These are phyloP conservation scores for Galeopsis tetrahit DNA, from an alignment of 257 asterid genomes.

Conservation along the genomic window DNA sequence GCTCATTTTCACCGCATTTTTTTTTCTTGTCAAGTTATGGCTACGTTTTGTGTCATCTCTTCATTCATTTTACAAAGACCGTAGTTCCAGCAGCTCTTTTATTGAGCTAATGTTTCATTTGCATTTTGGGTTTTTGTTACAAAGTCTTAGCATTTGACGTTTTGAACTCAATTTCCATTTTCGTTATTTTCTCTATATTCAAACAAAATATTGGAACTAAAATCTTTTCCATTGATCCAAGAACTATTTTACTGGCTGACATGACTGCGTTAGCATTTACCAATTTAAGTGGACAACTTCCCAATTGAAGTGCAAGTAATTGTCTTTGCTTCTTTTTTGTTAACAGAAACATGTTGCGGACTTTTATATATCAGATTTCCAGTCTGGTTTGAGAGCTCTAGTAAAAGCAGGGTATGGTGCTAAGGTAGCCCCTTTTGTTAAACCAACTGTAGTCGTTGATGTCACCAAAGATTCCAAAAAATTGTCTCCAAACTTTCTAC, in stretches of 20 bases:
- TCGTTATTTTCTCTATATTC: not conserved
- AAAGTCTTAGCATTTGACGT: not conserved
- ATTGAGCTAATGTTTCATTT: not conserved
- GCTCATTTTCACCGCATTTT: not conserved
- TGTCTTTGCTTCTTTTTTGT: slow-evolving; percentile 29
- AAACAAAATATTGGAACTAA: not conserved
- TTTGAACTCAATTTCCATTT: not conserved
- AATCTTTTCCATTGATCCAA: not conserved
- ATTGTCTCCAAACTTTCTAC: slow-evolving; percentile 58
- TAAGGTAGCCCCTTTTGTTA: slow-evolving; percentile 75
- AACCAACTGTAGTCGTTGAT: slow-evolving; percentile 65
- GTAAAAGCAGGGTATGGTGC: slow-evolving; percentile 89
- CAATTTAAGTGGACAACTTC: slow-evolving; percentile 13
- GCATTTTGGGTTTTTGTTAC: not conserved
- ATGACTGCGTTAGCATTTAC: not conserved
- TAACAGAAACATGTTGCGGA: slow-evolving; percentile 73
- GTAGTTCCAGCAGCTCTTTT: not conserved
- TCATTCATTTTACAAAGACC: not conserved
- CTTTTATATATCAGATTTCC: slow-evolving; percentile 85
- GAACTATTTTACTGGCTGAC: not conserved
- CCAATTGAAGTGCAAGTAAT: slow-evolving; percentile 12
- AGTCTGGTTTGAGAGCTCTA: slow-evolving; percentile 82
- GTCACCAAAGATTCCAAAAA: slow-evolving; percentile 52
- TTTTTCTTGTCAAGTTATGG: not conserved
- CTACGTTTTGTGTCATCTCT: slow-evolving; percentile 6